These are phyloP conservation scores for Abortiporus biennis DNA, from an alignment of 1,284 basidiomycete species.

Conservation along the genomic window DNA sequence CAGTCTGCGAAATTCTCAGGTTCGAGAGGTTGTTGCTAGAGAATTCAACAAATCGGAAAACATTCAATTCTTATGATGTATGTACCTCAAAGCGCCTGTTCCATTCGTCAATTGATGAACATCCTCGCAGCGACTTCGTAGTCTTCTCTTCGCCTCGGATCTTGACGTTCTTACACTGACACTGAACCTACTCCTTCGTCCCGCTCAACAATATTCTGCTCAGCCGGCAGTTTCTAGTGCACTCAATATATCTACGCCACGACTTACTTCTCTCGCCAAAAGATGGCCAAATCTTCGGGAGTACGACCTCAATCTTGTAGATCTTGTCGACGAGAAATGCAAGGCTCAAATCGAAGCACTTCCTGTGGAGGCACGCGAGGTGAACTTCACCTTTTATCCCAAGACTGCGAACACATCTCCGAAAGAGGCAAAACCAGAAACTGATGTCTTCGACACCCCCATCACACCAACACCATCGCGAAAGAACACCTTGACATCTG, in stretches of 20 bases:
- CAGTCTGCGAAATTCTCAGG: constrained; percentile 77
- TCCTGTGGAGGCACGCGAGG: constrained; percentile 65
- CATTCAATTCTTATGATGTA: constrained; percentile 96
- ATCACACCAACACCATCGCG: constrained; percentile 9
- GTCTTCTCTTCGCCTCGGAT: constrained; percentile 84
- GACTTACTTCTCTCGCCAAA: constrained; percentile 65
- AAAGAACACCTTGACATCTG: constrained; percentile 15
- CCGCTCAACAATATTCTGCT: constrained; percentile 90
- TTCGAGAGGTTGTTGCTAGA: constrained; percentile 91
- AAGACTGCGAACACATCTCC: constrained; percentile 31
- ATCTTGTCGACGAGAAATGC: constrained; percentile 54
- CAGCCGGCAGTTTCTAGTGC: constrained; percentile 75
- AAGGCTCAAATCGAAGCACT: constrained; percentile 49
- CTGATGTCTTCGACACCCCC: constrained; percentile 26
- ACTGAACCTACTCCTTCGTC: constrained; percentile 84
- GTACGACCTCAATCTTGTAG: constrained; percentile 62
- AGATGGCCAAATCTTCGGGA: constrained; percentile 74
- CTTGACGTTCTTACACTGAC: constrained; percentile 83
- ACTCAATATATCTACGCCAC: constrained; percentile 70
- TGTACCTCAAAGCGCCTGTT: constrained; percentile 27
- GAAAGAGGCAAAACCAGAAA: constrained; percentile 38
- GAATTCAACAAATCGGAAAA: constrained; percentile 97
- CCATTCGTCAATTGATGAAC: constrained; percentile 13
- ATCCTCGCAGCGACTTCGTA: constrained; percentile 72
- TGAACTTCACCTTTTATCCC: constrained; percentile 72